Evolutionary conservation across 352 stramenopile species (phyloP), one percentile per base, ranked within the genome.

Genomic region (Phytopythium delawarense): DNA sequence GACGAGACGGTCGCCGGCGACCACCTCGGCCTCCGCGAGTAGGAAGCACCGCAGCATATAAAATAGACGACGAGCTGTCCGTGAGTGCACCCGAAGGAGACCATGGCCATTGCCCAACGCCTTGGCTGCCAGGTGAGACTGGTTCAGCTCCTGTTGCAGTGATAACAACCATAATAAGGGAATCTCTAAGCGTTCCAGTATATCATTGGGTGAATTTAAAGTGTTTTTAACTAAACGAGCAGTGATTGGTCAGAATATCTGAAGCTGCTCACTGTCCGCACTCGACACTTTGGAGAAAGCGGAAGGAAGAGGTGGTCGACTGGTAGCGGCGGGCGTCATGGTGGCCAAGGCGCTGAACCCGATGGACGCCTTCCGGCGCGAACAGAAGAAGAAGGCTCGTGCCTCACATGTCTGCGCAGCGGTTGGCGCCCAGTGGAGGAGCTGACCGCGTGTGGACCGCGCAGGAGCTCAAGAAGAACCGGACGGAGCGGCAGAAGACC

Each of bases 331-430:
- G 28, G 30, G 7, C 30, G 58, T 61, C 51, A 89, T 92, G 81
- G 50, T 57, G 30, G 77, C 67, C 53, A 83, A 81, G 78, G 72
- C 79, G 46, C 51, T 75, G 52, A 92, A 89, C 59, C 78, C 83
- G 34, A 87, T 92, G 78, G 83, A 92, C 61, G 72, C 73, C 62
- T 92, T 78, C 58, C 79, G 81, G 55, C 72, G 79, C 51, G 83
- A 90, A 63, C 81, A 92, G 71, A 92, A 92, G 78, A 92, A 92
- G 65, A 92, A 92, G 64, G 76, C 72, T 35, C 50, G 65, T 35
- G 5, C 20, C 28, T 21, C 35, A 40, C 35, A 40, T 6, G 23
- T 5, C 13, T 39, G n/a, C 13, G 40, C 25, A 40, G 8, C 35
- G 8, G 35, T 40, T 15, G 35, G 12, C 7, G 12, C 35, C 12